Base-by-base conservation (phyloP, 192 early-diverging fungal species). In the Umbelopsis vinacea region DNA sequence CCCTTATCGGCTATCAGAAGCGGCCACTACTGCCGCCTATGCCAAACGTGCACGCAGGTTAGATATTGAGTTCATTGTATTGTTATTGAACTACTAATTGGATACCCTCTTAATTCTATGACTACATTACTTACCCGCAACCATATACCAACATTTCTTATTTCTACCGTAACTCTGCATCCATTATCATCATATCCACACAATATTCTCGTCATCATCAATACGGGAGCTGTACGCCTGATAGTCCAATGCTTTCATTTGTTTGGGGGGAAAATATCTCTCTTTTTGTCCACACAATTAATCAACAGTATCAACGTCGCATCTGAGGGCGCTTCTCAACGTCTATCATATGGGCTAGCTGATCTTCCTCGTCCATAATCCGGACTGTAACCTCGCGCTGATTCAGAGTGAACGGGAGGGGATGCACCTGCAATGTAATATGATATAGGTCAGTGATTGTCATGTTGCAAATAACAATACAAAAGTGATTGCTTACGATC, bases 341-440 rank as follows among this genome's bases (percentile, higher is more conserved):
- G 57, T 63, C 57, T 63, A 63, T 63, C 57, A 63, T 63, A 63
- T 14, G 57, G 57, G 57, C 57, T 63, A 63, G 57, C 57, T 63
- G 57, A 63, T 63, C 57, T 63, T 63, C 57, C 57, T 37, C 57
- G 11, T 63, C 57, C 57, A 37, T 63, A 63, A 12, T 63, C 57
- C 33, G 57, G 57, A 35, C 57, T 63, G 33, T 63, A 63, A 63
- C 57, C 57, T 63, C 57, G 57, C 15, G 57, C 57, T 37, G 57
- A 63, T 38, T 26, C 57, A 37, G 57, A 63, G 35, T 29, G 29
- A 17, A 26, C 3, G 7, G 57, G 57, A 15, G 57, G 57, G 12
- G 57, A 63, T 19, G 57, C 15, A 3, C 57, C 57, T 63, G 12
- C 35, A 50, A 19, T n/a, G 9, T n/a, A 50, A 50, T 9, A 19